Conservation (phyloP, 768 basidiomycete genomes). For the Phlegmacium glaucopus region DNA sequence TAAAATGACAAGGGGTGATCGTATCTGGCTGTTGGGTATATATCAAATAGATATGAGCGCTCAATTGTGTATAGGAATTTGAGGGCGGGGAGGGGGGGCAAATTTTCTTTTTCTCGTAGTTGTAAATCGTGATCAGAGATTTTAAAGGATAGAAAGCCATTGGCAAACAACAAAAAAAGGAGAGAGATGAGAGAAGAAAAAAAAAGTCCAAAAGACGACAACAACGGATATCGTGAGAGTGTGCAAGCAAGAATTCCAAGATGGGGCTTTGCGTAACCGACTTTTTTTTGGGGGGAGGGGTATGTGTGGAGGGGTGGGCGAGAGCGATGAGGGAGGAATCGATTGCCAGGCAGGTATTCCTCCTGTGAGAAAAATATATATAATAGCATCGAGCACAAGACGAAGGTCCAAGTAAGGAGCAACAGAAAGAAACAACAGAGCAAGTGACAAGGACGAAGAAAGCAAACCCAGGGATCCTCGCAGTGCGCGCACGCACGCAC, state of each 20-base stretch:
- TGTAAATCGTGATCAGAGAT: neutral
- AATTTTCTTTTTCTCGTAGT: too few species aligned
- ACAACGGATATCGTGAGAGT: neutral
- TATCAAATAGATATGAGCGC: too few species aligned
- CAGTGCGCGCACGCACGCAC: neutral
- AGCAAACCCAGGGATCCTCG: too few species aligned
- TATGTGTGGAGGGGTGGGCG: neutral
- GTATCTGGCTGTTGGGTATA: too few species aligned
- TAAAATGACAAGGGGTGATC: too few species aligned
- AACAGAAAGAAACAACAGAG: neutral
- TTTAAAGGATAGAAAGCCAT: neutral
- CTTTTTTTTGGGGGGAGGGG: neutral
- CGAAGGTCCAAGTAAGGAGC: slow-evolving; percentile 5
- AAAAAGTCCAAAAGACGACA: neutral
- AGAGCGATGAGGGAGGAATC: neutral
- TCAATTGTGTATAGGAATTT: too few species aligned
- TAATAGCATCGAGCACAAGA: slow-evolving; percentile 6
- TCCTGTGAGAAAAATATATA: slow-evolving; percentile 4
- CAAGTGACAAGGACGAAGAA: neutral
- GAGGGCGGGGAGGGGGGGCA: too few species aligned
- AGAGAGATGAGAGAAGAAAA: slow-evolving; percentile 1
- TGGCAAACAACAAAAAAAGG: neutral
- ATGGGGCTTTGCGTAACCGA: slow-evolving; percentile 11
- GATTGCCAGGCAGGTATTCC: neutral
- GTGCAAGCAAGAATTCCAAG: slow-evolving; percentile 29